Base-by-base conservation (phyloP, 129 eudicot genomes). In the Flaveria ramosissima region DNA sequence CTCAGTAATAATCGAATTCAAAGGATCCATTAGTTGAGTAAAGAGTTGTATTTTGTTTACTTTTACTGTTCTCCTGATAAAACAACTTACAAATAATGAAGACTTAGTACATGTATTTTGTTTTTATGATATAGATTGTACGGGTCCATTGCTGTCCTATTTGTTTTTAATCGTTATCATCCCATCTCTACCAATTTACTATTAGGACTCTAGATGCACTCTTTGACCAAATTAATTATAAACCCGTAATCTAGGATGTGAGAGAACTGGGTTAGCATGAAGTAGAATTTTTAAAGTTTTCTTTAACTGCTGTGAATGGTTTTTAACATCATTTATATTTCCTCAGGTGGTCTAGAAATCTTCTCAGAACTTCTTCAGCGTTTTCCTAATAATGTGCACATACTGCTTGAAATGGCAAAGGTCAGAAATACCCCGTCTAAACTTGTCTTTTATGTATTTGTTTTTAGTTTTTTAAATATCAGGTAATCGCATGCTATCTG, bases 331-430 rank as follows among this genome's bases (percentile, higher is more conserved):
- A 47, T 71, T 71, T 68, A 21, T 63, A 23, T 80, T 70, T 80
- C 57, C 72, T 82, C 89, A 93, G 98, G 98, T 83, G 97, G 97
- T 47, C 76, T 93, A 76, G 98, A 93, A 81, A 82, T 89, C 61
- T 93, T 85, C 77, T 76, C 96, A 60, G 98, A 93, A 80, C 93
- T 90, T 81, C 86, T 93, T 55, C 97, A 89, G 68, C 90, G 91
- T 60, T 93, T 93, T 86, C 98, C 98, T 46, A 93, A 90, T 80
- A 93, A 93, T 61, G 83, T 80, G 59, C 96, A 93, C 80, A 57
- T 93, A 70, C 78, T 93, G 77, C 97, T 93, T 76, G 98, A 93
- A 89, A 90, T 90, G 82, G 98, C 98, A n/a, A 93, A 93, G 98
- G 98, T 90, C 48, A 56, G 75, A 24, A 61, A 68, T 71, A 26